phyloP scores from a whole-genome alignment of 352 stramenopile genomes.

The Peronosclerospora sorghi region DNA sequence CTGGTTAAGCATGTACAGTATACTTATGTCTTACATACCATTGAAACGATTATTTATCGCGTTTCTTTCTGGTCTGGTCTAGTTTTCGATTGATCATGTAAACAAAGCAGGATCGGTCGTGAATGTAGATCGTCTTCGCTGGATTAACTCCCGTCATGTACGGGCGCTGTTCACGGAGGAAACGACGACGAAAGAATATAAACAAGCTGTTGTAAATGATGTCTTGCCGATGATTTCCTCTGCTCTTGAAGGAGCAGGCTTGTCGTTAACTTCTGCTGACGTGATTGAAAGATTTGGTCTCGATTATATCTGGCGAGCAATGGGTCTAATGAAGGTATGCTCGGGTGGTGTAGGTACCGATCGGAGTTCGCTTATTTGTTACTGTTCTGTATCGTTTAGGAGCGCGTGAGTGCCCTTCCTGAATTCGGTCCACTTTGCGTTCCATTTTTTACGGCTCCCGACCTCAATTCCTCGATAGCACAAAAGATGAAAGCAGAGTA shows the following conservation, averaged over 20 bases:
- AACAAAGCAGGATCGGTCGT: conserved; percentile 86
- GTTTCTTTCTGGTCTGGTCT: not conserved
- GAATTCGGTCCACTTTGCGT: conserved; percentile 74
- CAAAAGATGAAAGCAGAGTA: conserved; percentile 64
- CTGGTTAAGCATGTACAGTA: conserved; percentile 53
- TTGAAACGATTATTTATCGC: not conserved
- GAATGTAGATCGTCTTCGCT: conserved; percentile 75
- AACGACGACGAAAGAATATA: conserved; percentile 23
- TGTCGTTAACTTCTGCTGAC: conserved; percentile 16
- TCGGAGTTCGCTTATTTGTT: not conserved
- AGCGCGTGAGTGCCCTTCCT: conserved; percentile 64
- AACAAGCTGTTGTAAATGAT: conserved; percentile 40
- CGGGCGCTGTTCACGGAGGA: conserved; percentile 58
- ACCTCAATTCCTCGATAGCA: conserved; percentile 41
- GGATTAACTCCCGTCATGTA: conserved; percentile 86
- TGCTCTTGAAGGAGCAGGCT: conserved; percentile 23
- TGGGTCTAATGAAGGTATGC: conserved; percentile 75
- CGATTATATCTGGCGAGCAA: conserved; percentile 62
- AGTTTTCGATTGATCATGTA: conserved; percentile 81
- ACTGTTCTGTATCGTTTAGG: conserved; percentile 16
- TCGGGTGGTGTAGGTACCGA: not conserved
- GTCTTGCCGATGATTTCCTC: conserved; percentile 55
- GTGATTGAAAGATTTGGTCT: conserved; percentile 45
- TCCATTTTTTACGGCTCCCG: conserved; percentile 52
- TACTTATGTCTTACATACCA: not conserved